Percentiles rank a stretch among this genome's conserved stretches.
Conservation (phyloP, 805 yeast species). For the Teunomyces tritomae region DNA sequence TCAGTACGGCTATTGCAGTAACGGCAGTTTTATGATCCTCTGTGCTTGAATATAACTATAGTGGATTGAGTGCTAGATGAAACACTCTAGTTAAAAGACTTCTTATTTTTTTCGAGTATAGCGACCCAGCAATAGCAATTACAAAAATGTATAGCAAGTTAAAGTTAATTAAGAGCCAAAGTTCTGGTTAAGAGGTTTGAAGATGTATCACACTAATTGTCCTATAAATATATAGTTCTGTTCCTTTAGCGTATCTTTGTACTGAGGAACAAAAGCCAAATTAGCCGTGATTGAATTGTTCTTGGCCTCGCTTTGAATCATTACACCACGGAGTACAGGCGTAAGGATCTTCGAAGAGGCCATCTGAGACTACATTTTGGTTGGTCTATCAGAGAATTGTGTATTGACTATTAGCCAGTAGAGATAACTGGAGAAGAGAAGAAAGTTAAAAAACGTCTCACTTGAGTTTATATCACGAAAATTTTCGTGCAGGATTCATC, state of each 20-base stretch:
- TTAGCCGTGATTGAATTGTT: constrained; percentile 17
- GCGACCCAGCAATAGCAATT: too few species aligned
- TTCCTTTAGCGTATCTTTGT: constrained; percentile 21
- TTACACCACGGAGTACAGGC: constrained; percentile 27
- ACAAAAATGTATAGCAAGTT: too few species aligned
- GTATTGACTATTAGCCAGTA: background rate
- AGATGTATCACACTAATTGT: constrained; percentile 33
- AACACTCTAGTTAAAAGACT: background rate
- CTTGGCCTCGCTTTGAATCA: constrained; percentile 37
- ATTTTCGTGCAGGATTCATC: background rate
- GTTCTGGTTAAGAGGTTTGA: background rate
- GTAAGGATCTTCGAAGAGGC: constrained; percentile 34
- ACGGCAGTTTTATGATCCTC: too few species aligned
- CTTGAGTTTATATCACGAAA: background rate
- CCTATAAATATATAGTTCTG: constrained; percentile 24
- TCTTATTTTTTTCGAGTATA: too few species aligned
- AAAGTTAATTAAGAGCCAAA: background rate
- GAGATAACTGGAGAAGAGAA: background rate
- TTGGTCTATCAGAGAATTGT: background rate
- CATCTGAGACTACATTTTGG: constrained; percentile 8
- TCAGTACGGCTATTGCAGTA: too few species aligned
- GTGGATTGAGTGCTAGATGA: too few species aligned
- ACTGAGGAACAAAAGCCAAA: constrained; percentile 15
- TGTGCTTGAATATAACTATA: too few species aligned
- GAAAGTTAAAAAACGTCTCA: background rate